A percentile compares a stretch with the other conserved stretches of the same genome.
Evolutionary conservation across 164 flowering plant species (phyloP).

Genomic region (Kingdonia uniflora): DNA sequence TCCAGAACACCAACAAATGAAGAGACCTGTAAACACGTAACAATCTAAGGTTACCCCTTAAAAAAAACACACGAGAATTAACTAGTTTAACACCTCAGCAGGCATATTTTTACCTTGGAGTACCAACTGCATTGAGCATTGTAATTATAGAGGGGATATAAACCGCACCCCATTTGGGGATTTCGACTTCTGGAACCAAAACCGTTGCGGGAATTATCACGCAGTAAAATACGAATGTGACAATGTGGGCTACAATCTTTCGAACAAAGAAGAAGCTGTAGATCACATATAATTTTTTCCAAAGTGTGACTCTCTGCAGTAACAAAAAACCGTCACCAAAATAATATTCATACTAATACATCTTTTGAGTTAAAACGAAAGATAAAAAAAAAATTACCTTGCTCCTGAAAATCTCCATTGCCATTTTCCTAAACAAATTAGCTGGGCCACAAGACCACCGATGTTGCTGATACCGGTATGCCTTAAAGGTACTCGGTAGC

Average conservation of each 20-base stretch:
- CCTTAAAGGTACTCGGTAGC: constrained; percentile 91
- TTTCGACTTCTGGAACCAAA: constrained; percentile 81
- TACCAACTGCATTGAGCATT: constrained; percentile 87
- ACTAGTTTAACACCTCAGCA: too few relatives aligned
- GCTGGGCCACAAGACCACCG: constrained; percentile 99
- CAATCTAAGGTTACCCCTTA: neutral
- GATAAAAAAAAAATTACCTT: constrained; percentile 33
- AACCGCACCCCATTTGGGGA: constrained; percentile 95
- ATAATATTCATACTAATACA: neutral
- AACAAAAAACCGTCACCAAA: neutral
- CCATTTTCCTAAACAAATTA: constrained; percentile 90
- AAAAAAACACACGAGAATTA: neutral
- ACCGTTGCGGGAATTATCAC: constrained; percentile 82
- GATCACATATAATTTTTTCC: constrained; percentile 93
- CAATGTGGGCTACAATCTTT: constrained; percentile 85
- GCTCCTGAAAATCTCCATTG: constrained; percentile 67
- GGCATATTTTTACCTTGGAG: constrained; percentile 55
- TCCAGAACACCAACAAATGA: constrained; percentile 91
- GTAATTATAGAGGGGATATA: constrained; percentile 91
- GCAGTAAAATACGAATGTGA: constrained; percentile 84
- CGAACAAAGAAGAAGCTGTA: constrained; percentile 97
- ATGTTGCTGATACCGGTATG: constrained; percentile 93
- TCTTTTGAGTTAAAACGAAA: neutral
- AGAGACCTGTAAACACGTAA: constrained; percentile 48
- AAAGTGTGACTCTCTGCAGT: constrained; percentile 71